Evolutionary conservation across 2,329 filamentous ascomycete species (phyloP), one percentile per base, ranked within the genome.

Genomic region (Plenodomus lindquistii): DNA sequence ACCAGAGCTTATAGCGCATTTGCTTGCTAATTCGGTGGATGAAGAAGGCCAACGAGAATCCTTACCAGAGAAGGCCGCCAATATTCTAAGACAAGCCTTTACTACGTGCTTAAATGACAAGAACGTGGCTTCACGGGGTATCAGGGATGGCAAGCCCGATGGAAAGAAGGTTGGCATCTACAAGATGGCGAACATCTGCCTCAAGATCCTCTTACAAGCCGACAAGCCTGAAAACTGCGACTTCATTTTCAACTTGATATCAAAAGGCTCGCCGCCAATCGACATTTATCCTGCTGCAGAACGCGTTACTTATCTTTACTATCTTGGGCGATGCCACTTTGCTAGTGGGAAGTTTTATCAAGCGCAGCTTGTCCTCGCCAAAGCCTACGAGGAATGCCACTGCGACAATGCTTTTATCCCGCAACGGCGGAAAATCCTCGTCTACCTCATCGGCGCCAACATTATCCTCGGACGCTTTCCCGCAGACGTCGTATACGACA

Each of bases 281-380:
- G 80, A 83, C 1, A 82, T 89, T 42, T 97, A 95, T 65, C 91
- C 92, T 2, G 90, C 89, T 18, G 83, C 88, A 5, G 89, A 97
- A 68, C 85, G 91, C 40, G 91, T 96, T 42, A 96, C 91, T 3
- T 97, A 92, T 62, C 85, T 97, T 13, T 97, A 96, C 75, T 96
- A 96, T 68, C 85, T 97, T 5, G 93, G 93, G 16, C 87, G 91
- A 49, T 97, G 93, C 73, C 85, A 92, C 65, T 91, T 96, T 69
- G 85, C 89, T 55, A 92, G 90, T 70, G 88, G 85, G 58, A 87
- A 96, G 67, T 96, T 91, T 71, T 84, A 83, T 53, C 85, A 88
- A 20, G 91, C 92, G 0, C 84, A 87, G 43, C 77, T 84, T 40
- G 90, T 87, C 29, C 77, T 97, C 6, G 83, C 95, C 63, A 81